Conservation (phyloP, 2,329 filamentous ascomycete species). For the Paramyrothecium roridum region DNA sequence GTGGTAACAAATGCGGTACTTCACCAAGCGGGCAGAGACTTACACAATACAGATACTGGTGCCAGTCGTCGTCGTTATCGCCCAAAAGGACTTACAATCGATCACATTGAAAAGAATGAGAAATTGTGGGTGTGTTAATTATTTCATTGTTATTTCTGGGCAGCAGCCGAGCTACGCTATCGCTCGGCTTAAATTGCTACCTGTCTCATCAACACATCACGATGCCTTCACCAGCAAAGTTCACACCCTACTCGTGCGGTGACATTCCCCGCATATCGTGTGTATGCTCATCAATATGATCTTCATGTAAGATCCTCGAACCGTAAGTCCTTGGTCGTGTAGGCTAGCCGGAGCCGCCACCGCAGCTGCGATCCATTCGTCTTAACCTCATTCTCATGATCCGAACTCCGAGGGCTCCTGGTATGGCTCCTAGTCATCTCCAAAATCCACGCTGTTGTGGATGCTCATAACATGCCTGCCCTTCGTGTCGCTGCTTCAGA, state of each 20-base stretch:
- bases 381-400: neutral
- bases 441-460: neutral
- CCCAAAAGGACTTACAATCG: too few species aligned
- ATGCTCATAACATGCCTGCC: neutral
- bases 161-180: neutral
- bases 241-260: neutral
- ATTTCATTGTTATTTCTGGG: neutral
- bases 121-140: neutral
- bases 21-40: too few species aligned
- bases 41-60: too few species aligned
- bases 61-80: too few species aligned
- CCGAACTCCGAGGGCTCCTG: slow-evolving; percentile 7
- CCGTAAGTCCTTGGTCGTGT: too few species aligned
- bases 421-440: neutral
- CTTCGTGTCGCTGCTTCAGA: neutral
- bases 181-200: neutral
- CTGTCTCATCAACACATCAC: neutral
- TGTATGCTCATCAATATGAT: too few species aligned
- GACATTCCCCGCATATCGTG: too few species aligned
- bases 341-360: too few species aligned
- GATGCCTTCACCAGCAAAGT: neutral
- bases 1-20: too few species aligned
- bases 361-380: too few species aligned
- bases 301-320: too few species aligned
- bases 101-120: too few species aligned